These are phyloP conservation scores for Ceratocystis colombiana DNA, from an alignment of 2,329 filamentous ascomycete species.

Conservation along the genomic window DNA sequence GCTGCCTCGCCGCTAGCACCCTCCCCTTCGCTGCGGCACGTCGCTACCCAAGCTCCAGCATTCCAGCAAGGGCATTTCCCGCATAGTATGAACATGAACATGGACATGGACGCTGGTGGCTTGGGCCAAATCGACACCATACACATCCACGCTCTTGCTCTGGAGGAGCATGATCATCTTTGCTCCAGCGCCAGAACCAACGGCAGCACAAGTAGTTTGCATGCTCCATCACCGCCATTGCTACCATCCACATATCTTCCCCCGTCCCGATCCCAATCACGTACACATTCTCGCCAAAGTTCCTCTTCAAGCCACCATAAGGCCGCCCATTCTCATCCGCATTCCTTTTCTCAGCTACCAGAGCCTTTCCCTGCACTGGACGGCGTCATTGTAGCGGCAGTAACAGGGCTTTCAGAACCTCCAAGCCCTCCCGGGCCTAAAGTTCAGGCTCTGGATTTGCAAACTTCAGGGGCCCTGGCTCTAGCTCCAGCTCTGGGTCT, in stretches of 20 bases:
- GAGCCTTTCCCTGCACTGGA: conserved; percentile 21
- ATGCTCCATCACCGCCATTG: neutral
- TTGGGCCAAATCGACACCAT: conserved; percentile 3
- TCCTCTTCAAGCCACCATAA: conserved; percentile 13
- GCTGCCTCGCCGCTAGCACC: neutral
- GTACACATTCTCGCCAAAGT: conserved; percentile 23
- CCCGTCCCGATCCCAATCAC: conserved; percentile 9
- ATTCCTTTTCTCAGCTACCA: conserved; percentile 20
- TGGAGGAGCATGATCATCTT: neutral
- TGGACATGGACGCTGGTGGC: neutral
- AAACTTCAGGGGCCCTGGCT: neutral
- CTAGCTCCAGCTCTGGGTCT: neutral
- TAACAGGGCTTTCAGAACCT: conserved; percentile 2
- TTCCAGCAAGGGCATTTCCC: conserved; percentile 9
- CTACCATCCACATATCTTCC: neutral
- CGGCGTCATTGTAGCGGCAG: conserved; percentile 12
- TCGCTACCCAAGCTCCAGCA: conserved; percentile 3
- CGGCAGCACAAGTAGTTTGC: neutral
- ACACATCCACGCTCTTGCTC: conserved; percentile 16
- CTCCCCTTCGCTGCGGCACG: neutral
- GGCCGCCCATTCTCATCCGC: conserved; percentile 13
- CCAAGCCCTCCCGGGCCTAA: neutral
- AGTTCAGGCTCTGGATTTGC: neutral
- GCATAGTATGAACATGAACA: conserved; percentile 2
- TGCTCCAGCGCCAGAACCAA: neutral